Conservation (phyloP, 2,329 filamentous ascomycete species). For the Plectosphaerella plurivora region DNA sequence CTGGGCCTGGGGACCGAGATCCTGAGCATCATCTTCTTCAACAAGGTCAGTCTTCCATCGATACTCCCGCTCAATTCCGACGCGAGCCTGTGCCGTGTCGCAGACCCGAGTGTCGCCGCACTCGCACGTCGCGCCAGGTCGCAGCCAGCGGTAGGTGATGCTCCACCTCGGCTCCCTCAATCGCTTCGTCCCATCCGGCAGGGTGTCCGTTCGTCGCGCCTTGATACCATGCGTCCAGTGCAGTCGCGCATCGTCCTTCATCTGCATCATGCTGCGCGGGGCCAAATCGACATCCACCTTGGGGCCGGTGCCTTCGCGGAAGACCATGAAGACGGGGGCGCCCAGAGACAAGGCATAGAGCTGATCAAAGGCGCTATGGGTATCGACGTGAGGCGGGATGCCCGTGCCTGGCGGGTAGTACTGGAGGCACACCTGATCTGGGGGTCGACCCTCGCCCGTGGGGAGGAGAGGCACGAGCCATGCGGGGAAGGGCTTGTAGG, state of each 20-base stretch:
- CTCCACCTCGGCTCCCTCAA: conserved; percentile 44
- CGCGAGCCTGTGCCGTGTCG: conserved; percentile 42
- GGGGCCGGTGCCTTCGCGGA: conserved; percentile 22
- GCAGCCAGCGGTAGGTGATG: conserved; percentile 50
- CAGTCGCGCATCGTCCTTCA: conserved; percentile 43
- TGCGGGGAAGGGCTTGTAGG: conserved; percentile 44
- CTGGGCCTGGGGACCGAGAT: too few relatives aligned
- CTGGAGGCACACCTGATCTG: conserved; percentile 56
- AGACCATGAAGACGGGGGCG: conserved; percentile 38
- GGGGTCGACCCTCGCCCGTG: conserved; percentile 33
- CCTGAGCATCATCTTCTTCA: too few relatives aligned
- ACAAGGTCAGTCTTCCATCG: conserved; percentile 34
- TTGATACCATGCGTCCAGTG: conserved; percentile 54
- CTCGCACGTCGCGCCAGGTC: conserved; percentile 39
- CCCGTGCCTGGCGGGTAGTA: conserved; percentile 56
- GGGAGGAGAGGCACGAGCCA: conserved; percentile 47
- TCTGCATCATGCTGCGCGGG: conserved; percentile 45
- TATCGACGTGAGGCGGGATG: conserved; percentile 59
- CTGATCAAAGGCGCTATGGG: conserved; percentile 38
- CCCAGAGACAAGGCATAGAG: conserved; percentile 41
- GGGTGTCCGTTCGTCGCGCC: conserved; percentile 45
- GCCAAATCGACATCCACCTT: conserved; percentile 40
- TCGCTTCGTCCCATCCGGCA: conserved; percentile 40
- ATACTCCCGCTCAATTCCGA: conserved; percentile 44
- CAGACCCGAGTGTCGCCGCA: conserved; percentile 46